Base-by-base conservation (phyloP, 2,329 filamentous ascomycete genomes). In the Fusarium incarnatum region DNA sequence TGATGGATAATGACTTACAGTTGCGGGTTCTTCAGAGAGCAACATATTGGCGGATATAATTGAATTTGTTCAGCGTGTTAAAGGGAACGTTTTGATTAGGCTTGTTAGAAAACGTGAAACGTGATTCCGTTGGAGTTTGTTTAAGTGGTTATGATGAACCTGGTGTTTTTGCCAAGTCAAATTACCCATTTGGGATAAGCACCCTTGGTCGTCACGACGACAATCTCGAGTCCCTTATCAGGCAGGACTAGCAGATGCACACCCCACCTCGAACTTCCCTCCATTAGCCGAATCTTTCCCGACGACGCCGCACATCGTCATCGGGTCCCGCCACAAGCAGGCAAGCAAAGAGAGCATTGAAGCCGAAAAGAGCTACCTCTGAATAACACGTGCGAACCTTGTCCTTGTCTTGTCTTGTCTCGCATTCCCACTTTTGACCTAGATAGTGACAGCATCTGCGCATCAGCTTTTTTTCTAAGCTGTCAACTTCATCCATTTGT, bases 21-120 rank as follows among this genome's bases (percentile, higher is more conserved):
- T 91, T 46, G 92, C 92, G 72, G 94, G 95, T 80, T 96, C 93
- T 83, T 98, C 94, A 82, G 97, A 93, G 82, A 98, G 93, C 79
- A 98, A 87, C 92, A 98, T 98, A 70, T 82, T 94, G 83, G 66
- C 56, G 60, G 60, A 6, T 37, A 20, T 6, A 30, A 3, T n/a
- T 15, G 16, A 22, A 3, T 16, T 13, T 53, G 7, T 22, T 34
- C 11, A 12, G 8, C 5, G 4, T 6, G 8, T 8, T 27, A 8
- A 10, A 11, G 3, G 22, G 13, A 18, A 6, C 16, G 13, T 15
- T 30, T 20, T 45, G 8, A 7, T 42, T 37, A 37, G 11, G 1
- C 1, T 53, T 27, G 12, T 28, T 37, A 6, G 30, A 10, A 46
- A 8, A 28, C 16, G 25, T 23, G n/a, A 41, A 40, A 37, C 6